phyloP scores from a whole-genome alignment of 1,284 basidiomycete species.

The Abortiporus biennis region DNA sequence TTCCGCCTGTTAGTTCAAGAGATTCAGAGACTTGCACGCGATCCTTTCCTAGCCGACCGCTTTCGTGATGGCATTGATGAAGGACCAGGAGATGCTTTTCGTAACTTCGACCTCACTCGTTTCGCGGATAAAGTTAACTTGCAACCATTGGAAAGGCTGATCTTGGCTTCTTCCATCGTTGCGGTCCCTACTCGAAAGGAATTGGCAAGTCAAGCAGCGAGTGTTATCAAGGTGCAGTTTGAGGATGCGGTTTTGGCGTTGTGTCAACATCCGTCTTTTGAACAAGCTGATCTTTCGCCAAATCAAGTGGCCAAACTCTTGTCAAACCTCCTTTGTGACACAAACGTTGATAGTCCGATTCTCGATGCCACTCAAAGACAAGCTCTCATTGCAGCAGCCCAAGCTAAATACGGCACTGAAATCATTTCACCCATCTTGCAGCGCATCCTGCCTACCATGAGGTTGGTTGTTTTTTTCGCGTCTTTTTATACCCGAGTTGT shows the following conservation, averaged over 20 bases:
- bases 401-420: constrained; percentile 67
- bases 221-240: constrained; percentile 67
- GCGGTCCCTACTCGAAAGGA: constrained; percentile 66
- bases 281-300: constrained; percentile 72
- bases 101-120: constrained; percentile 72
- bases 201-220: constrained; percentile 59
- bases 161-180: constrained; percentile 71
- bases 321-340: constrained; percentile 70
- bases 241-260: constrained; percentile 69
- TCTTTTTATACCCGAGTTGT: constrained; percentile 10
- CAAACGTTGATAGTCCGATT: constrained; percentile 56
- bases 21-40: constrained; percentile 77
- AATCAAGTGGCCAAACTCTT: constrained; percentile 74
- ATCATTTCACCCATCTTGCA: constrained; percentile 46
- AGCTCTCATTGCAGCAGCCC: constrained; percentile 64
- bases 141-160: constrained; percentile 72
- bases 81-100: constrained; percentile 74
- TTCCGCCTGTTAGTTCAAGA: constrained; percentile 84
- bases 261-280: constrained; percentile 71
- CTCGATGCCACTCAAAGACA: constrained; percentile 68
- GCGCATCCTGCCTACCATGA: constrained; percentile 55
- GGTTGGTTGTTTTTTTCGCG: constrained; percentile 34
- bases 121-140: constrained; percentile 75
- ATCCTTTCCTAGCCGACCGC: constrained; percentile 80
- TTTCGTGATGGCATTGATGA: constrained; percentile 84